phyloP scores from a whole-genome alignment of 192 early-diverging fungal species.

The Entophlyctis helioformis region DNA sequence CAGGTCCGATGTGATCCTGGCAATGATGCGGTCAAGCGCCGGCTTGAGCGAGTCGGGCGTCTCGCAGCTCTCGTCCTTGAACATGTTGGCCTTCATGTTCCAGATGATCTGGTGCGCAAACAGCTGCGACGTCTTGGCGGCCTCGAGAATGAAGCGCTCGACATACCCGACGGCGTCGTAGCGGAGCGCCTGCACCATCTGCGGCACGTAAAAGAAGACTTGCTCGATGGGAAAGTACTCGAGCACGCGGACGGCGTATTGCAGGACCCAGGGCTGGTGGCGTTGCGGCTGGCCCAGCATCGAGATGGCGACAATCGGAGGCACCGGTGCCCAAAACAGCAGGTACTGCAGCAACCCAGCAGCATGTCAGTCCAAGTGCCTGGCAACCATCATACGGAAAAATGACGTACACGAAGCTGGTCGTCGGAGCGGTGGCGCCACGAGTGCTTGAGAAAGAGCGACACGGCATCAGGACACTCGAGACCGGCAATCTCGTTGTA shows the following conservation, averaged over 20 bases:
- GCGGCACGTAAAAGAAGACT: slow-evolving; percentile 98
- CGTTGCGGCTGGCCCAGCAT: slow-evolving; percentile 60
- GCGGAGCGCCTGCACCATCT: slow-evolving; percentile 92
- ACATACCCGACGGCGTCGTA: slow-evolving; percentile 79
- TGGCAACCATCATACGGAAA: too few relatives aligned
- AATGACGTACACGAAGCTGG: slow-evolving; percentile 24
- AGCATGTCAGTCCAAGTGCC: too few relatives aligned
- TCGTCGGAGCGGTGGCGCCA: slow-evolving; percentile 10
- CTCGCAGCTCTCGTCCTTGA: slow-evolving; percentile 5
- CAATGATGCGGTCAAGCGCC: slow-evolving; percentile 74
- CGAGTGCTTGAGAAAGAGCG: slow-evolving; percentile 55
- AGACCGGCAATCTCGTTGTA: slow-evolving; percentile 57
- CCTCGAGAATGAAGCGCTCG: slow-evolving; percentile 89
- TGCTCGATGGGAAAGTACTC: slow-evolving; percentile 84
- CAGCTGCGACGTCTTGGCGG: slow-evolving; percentile 83
- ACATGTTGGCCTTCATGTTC: slow-evolving; percentile 99
- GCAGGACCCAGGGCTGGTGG: slow-evolving; percentile 79
- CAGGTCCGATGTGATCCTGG: slow-evolving; percentile 63
- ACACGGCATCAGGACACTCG: slow-evolving; percentile 58
- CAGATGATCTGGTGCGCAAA: slow-evolving; percentile 99
- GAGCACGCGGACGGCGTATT: slow-evolving; percentile 86
- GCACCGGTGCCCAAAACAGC: slow-evolving; percentile 79
- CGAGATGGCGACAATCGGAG: slow-evolving; percentile 78
- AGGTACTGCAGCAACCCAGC: too few relatives aligned
- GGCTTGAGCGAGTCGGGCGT: slow-evolving; percentile 82